A percentile compares a stretch with the other conserved stretches of the same genome.
Conservation (phyloP, 208 protist species). For the Wallacemonas sp. region DNA sequence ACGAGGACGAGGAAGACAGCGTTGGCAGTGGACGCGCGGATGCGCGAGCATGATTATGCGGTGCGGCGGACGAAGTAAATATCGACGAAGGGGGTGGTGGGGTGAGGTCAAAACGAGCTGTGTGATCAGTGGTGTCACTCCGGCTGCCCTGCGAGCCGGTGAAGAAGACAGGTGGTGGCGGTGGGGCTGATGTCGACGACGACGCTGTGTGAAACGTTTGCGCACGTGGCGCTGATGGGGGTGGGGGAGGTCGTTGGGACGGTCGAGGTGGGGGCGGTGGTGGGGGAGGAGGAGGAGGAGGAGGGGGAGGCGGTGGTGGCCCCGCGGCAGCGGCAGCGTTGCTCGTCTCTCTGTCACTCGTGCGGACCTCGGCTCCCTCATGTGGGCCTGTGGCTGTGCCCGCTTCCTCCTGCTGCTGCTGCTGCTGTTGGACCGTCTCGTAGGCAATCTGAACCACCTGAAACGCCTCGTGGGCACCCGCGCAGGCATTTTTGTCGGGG, state of each 20-base stretch:
- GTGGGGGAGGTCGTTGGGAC: conserved; percentile 5
- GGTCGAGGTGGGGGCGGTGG: conserved; percentile 16
- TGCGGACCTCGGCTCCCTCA: too few relatives aligned
- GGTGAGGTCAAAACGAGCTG: background rate
- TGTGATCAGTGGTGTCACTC: too few relatives aligned
- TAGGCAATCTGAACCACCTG: conserved; percentile 59
- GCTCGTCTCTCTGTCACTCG: too few relatives aligned
- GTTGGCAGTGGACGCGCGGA: background rate
- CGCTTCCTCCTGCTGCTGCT: background rate
- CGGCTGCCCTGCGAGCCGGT: too few relatives aligned
- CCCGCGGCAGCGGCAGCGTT: too few relatives aligned
- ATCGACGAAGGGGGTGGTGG: background rate
- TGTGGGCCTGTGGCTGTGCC: background rate
- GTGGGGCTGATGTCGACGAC: conserved; percentile 17
- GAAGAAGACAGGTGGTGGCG: conserved; percentile 2
- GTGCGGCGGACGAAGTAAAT: background rate
- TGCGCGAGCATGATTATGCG: background rate
- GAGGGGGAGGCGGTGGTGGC: background rate
- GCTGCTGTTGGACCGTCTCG: conserved; percentile 25
- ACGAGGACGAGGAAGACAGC: background rate
- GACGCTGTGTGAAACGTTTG: too few relatives aligned
- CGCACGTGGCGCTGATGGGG: too few relatives aligned
- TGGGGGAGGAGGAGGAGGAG: background rate
- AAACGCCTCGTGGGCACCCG: conserved; percentile 50
- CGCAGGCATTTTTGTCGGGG: conserved; percentile 78